These are phyloP conservation scores for Alloteropsis semialata DNA, from an alignment of 176 grass and related monocot genomes.

Conservation along the genomic window DNA sequence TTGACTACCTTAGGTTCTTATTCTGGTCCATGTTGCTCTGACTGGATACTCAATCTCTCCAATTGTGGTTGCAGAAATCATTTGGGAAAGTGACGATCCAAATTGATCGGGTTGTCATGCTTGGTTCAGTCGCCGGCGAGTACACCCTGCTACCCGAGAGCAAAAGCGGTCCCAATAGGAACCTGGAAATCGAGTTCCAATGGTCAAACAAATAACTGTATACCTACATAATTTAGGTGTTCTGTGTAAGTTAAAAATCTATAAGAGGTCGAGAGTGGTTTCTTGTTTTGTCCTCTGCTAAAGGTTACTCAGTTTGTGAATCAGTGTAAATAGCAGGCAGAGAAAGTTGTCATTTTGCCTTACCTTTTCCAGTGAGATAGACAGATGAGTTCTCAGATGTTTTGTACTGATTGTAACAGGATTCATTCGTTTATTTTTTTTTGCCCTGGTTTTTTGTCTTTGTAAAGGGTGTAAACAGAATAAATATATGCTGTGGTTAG, in stretches of 20 bases:
- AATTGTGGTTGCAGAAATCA: conserved; percentile 63
- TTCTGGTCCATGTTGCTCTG: background rate
- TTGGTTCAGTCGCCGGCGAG: conserved; percentile 95
- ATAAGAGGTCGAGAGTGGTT: conserved; percentile 38
- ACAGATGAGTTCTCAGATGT: conserved; percentile 35
- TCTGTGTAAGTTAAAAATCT: conserved; percentile 48
- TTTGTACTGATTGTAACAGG: conserved; percentile 50
- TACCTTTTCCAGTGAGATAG: conserved; percentile 35
- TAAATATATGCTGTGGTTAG: conserved; percentile 26
- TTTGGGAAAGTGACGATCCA: conserved; percentile 99
- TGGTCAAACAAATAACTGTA: conserved; percentile 94
- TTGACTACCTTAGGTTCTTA: background rate
- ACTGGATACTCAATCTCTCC: background rate
- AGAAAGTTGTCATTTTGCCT: conserved; percentile 42
- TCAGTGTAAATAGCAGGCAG: conserved; percentile 68
- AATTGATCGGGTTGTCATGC: conserved; percentile 94
- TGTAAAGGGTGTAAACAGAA: conserved; percentile 40
- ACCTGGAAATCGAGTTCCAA: conserved; percentile 98
- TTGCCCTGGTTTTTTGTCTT: conserved; percentile 16
- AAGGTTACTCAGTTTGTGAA: conserved; percentile 47
- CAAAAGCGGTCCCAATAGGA: conserved; percentile 87
- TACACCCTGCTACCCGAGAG: conserved; percentile 91
- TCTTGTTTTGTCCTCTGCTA: conserved; percentile 44
- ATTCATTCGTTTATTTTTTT: conserved; percentile 55
- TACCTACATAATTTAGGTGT: conserved; percentile 28